Evolutionary conservation across 768 basidiomycete genomes (phyloP).

Genomic region (Collybia nuda): DNA sequence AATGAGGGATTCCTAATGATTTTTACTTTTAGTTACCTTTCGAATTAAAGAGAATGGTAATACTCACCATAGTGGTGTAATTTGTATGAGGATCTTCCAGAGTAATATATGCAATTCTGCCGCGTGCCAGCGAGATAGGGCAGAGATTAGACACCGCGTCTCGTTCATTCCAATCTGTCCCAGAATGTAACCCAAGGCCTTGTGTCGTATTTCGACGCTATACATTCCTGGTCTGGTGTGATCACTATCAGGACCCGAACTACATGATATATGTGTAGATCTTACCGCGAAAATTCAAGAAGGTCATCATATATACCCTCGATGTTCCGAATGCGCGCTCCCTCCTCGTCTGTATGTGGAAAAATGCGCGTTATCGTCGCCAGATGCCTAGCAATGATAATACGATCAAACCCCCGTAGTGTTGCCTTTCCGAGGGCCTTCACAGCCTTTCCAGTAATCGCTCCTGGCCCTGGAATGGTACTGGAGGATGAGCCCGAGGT

Average conservation of each 20-base stretch:
- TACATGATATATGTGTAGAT: not conserved
- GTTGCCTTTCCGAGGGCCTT: constrained; percentile 57
- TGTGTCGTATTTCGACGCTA: constrained; percentile 5
- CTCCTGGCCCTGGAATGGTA: constrained; percentile 31
- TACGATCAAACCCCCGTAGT: constrained; percentile 41
- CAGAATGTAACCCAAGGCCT: constrained; percentile 8
- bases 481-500: constrained; percentile 18
- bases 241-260: not conserved
- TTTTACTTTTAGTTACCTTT: not conserved
- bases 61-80: constrained; percentile 12
- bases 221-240: constrained; percentile 14
- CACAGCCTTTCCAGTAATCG: constrained; percentile 38
- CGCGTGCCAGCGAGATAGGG: constrained; percentile 11
- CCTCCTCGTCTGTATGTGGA: constrained; percentile 20
- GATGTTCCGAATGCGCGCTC: constrained; percentile 10
- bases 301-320: constrained; percentile 17
- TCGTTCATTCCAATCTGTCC: constrained; percentile 13
- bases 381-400: constrained; percentile 20
- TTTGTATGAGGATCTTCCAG: constrained; percentile 9
- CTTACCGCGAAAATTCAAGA: constrained; percentile 22
- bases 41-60: not conserved
- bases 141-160: constrained; percentile 10
- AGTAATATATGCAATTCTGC: constrained; percentile 14
- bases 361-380: constrained; percentile 14
- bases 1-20: constrained; percentile 13